Evolutionary conservation across 768 basidiomycete species (phyloP).

Genomic region (Tephrocybe rancida): DNA sequence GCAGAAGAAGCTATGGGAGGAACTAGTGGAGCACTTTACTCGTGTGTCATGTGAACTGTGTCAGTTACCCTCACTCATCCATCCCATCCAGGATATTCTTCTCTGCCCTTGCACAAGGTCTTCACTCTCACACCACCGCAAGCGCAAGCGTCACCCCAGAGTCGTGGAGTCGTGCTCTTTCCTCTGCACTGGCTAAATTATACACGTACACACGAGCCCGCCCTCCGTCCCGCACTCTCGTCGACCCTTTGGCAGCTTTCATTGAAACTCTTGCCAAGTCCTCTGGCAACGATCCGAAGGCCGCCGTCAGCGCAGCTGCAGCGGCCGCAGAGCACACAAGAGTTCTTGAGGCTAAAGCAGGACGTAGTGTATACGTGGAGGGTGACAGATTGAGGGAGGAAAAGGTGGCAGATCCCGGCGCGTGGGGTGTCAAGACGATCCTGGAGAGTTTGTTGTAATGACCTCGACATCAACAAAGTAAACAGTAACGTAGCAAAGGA

Average conservation of each 20-base stretch:
- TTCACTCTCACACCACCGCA: conserved; percentile 41
- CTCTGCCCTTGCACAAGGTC: conserved; percentile 78
- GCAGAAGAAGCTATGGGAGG: conserved; percentile 90
- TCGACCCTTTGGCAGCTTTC: conserved; percentile 90
- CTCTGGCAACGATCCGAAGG: conserved; percentile 35
- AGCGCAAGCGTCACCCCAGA: conserved; percentile 42
- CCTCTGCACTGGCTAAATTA: conserved; percentile 57
- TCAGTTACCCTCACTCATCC: not conserved
- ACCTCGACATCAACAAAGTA: not conserved
- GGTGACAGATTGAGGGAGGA: conserved; percentile 62
- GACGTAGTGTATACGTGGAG: conserved; percentile 87
- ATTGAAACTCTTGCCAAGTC: conserved; percentile 42
- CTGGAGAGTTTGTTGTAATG: conserved; percentile 51
- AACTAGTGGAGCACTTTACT: conserved; percentile 89
- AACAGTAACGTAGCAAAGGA: not conserved
- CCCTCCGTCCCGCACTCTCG: conserved; percentile 86
- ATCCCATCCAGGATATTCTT: conserved; percentile 77
- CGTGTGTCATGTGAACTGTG: conserved; percentile 52
- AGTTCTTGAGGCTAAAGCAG: conserved; percentile 81
- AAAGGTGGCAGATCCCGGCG: conserved; percentile 83
- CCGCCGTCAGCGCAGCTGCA: conserved; percentile 61
- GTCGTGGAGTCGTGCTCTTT: conserved; percentile 64
- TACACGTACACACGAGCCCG: conserved; percentile 89
- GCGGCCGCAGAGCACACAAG: conserved; percentile 76
- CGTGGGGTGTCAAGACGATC: conserved; percentile 85